phyloP scores from a whole-genome alignment of 768 basidiomycete species.

The Megacollybia marginata region DNA sequence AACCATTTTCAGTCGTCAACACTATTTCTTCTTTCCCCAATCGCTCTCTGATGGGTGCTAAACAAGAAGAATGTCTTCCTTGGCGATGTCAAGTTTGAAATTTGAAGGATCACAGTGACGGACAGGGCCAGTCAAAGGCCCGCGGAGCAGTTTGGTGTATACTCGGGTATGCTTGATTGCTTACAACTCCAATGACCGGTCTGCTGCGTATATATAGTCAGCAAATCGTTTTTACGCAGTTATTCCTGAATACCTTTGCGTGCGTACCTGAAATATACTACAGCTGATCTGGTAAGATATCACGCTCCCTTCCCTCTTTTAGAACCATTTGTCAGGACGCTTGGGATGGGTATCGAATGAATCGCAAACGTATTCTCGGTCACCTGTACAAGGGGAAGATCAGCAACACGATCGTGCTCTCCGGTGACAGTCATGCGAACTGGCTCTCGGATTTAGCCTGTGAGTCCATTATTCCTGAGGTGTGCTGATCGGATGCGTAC shows the following conservation, averaged over 20 bases:
- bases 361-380: conserved; percentile 42
- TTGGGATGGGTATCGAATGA: conserved; percentile 56
- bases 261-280: not conserved
- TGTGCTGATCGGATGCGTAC: not conserved
- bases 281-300: conserved; percentile 18
- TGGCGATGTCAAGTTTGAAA: no score
- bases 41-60: conserved; percentile 47
- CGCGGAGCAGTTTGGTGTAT: conserved; percentile 50
- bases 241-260: conserved; percentile 24
- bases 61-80: conserved; percentile 42
- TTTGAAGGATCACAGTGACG: not conserved
- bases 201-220: conserved; percentile 24
- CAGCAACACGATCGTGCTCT: conserved; percentile 46
- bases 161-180: conserved; percentile 29
- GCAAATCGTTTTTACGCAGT: conserved; percentile 49
- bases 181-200: not conserved
- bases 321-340: conserved; percentile 30
- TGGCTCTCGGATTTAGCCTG: conserved; percentile 54
- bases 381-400: conserved; percentile 45
- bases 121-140: conserved; percentile 34
- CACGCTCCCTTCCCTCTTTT: not conserved
- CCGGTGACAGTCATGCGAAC: conserved; percentile 58
- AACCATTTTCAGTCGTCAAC: conserved; percentile 35
- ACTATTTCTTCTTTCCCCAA: conserved; percentile 32
- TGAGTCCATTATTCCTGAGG: conserved; percentile 17